A percentile compares a stretch with the other conserved stretches of the same genome.
Conservation (phyloP, 108 stramenopile genomes). For the Fistulifera pelliculosa region DNA sequence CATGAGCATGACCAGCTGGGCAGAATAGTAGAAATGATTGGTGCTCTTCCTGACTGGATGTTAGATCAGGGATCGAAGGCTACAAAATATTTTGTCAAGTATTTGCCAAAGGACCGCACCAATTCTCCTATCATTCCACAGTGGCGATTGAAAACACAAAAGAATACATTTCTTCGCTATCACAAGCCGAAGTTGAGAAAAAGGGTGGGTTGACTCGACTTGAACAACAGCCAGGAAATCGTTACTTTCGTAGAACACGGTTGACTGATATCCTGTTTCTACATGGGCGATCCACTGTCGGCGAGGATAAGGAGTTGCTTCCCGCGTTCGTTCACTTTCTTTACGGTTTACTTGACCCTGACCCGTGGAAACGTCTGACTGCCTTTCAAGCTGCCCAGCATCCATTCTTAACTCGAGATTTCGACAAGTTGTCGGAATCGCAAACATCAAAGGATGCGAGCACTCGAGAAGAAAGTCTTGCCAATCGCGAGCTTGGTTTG, state of each 20-base stretch:
- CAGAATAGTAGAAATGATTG: slow-evolving; percentile 91
- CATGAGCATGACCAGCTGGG: slow-evolving; percentile 94
- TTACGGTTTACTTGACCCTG: slow-evolving; percentile 60
- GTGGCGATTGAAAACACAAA: slow-evolving; percentile 63
- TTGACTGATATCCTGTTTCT: slow-evolving; percentile 69
- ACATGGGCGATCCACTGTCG: slow-evolving; percentile 39
- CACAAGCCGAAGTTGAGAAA: slow-evolving; percentile 51
- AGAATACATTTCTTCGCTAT: slow-evolving; percentile 62
- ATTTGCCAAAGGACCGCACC: slow-evolving; percentile 3
- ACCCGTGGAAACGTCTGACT: slow-evolving; percentile 81
- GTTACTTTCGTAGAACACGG: slow-evolving; percentile 65
- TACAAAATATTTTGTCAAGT: slow-evolving; percentile 53
- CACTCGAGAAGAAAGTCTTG: slow-evolving; percentile 19
- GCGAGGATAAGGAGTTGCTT: slow-evolving; percentile 47
- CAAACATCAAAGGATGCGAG: neutral
- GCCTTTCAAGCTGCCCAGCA: slow-evolving; percentile 65
- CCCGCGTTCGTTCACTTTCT: slow-evolving; percentile 72
- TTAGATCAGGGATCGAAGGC: slow-evolving; percentile 69
- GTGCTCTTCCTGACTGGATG: slow-evolving; percentile 83
- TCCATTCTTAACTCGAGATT: slow-evolving; percentile 60
- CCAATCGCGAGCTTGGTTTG: slow-evolving; percentile 42
- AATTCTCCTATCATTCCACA: slow-evolving; percentile 6
- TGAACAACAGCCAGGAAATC: slow-evolving; percentile 68
- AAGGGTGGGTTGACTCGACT: slow-evolving; percentile 64
- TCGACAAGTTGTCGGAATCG: slow-evolving; percentile 10